Evolutionary conservation across 2,329 filamentous ascomycete genomes (phyloP).

Genomic region (Rhinocladiella similis): DNA sequence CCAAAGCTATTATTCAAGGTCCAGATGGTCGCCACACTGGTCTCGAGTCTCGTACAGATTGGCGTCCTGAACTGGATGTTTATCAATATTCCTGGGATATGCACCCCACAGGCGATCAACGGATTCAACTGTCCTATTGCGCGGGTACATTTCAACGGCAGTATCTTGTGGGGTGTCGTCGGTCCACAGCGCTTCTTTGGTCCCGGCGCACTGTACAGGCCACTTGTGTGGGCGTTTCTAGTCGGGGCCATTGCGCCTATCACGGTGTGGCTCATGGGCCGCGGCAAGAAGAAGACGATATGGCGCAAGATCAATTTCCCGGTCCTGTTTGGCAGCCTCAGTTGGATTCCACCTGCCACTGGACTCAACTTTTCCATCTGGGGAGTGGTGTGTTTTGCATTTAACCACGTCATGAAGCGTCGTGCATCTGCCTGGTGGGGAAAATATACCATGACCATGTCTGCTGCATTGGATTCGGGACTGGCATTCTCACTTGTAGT

Average conservation of each 20-base stretch:
- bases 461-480: constrained; percentile 78
- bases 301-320: constrained; percentile 78
- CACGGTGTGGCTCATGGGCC: constrained; percentile 69
- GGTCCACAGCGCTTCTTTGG: constrained; percentile 83
- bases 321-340: constrained; percentile 77
- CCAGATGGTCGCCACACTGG: constrained; percentile 60
- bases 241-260: constrained; percentile 74
- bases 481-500: constrained; percentile 79
- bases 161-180: constrained; percentile 86
- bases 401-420: constrained; percentile 74
- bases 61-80: constrained; percentile 91
- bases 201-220: constrained; percentile 69
- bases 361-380: constrained; percentile 87
- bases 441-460: constrained; percentile 88
- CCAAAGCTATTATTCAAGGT: constrained; percentile 60
- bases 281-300: constrained; percentile 58
- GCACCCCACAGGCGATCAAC: constrained; percentile 76
- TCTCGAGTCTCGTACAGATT: constrained; percentile 80
- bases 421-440: constrained; percentile 77
- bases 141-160: constrained; percentile 85
- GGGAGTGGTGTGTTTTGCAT: constrained; percentile 77
- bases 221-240: constrained; percentile 78
- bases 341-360: constrained; percentile 82
- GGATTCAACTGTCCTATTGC: constrained; percentile 87
- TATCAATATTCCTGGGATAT: constrained; percentile 71